Evolutionary conservation across 2,329 filamentous ascomycete species (phyloP), one percentile per base, ranked within the genome.

Genomic region (Colletotrichum orbiculare): DNA sequence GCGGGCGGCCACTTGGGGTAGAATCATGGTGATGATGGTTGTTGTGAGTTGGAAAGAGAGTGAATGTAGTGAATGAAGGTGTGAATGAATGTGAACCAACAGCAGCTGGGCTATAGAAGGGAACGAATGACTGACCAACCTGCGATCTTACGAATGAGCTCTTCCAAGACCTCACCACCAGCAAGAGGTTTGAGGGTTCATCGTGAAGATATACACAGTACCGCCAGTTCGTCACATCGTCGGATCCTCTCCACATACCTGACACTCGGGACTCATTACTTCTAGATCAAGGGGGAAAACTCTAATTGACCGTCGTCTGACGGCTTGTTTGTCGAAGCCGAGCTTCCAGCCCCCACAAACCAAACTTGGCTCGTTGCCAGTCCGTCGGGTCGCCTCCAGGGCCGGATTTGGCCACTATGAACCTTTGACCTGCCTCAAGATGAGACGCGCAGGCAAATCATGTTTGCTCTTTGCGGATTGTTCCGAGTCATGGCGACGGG

Each of bases 361-460:
- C 8, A 38, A 12, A 8, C 39, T 38, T 33, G 37, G 7, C 42
- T 55, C 34, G 7, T 33, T 45, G 11, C 39, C 41, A 8, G 25
- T 11, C 10, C 3, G 12, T 34, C 45, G 33, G 42, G 25, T 15
- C 17, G 37, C 9, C 17, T 17, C 1, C 4, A 15, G 42, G 15
- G 6, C 13, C 15, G 15, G 5, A 11, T 10, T 38, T 11, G 35
- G 6, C 8, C n/a, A 58, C 42, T 34, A 34, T 48, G 10, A 10
- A 4, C n/a, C 15, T 56, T 56, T 34, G 17, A 47, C 33, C n/a
- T 58, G 55, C 46, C 38, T 58, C 55, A 58, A 58, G 37, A 58
- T 58, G 55, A 58, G 55, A 58, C 55, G 46, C 43, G 34, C 55
- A 42, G 55, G 25, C 35, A 46, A 58, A 58, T 58, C 55, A 50